Conservation (phyloP, 140 eudicot species). For the Stevia rebaudiana region DNA sequence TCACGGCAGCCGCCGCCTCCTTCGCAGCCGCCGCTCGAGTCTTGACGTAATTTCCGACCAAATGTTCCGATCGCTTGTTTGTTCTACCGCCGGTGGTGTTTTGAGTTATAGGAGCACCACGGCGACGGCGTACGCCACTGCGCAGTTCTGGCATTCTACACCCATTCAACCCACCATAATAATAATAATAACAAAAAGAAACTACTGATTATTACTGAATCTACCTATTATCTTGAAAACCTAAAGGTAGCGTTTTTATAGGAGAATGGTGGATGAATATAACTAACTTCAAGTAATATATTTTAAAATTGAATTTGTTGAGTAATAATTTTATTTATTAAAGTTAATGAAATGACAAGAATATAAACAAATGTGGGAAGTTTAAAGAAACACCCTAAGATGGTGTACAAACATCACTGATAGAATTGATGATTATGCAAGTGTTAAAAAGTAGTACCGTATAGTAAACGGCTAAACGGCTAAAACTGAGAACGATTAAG, state of each 20-base stretch:
- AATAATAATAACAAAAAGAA: background rate
- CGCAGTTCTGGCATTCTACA: slow-evolving; percentile 51
- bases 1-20: slow-evolving; percentile 33
- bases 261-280: background rate
- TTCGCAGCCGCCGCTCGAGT: slow-evolving; percentile 52
- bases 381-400: too few relatives aligned
- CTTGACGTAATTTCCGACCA: slow-evolving; percentile 37
- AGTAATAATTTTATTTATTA: too few relatives aligned
- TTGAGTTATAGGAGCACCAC: slow-evolving; percentile 29
- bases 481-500: too few relatives aligned
- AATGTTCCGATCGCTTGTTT: slow-evolving; percentile 26
- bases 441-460: too few relatives aligned
- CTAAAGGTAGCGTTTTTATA: background rate
- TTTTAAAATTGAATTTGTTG: too few relatives aligned
- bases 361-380: too few relatives aligned
- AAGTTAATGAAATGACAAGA: too few relatives aligned
- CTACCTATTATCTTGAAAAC: slow-evolving; percentile 9
- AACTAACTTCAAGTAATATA: background rate
- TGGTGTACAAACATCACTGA: too few relatives aligned
- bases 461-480: too few relatives aligned
- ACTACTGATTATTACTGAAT: slow-evolving; percentile 8
- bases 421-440: too few relatives aligned
- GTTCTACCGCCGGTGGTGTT: background rate
- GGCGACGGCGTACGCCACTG: slow-evolving; percentile 39
- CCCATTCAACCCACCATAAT: slow-evolving; percentile 23